phyloP scores from a whole-genome alignment of 371 early-diverging fungal species.

The Basidiobolus meristosporus region DNA sequence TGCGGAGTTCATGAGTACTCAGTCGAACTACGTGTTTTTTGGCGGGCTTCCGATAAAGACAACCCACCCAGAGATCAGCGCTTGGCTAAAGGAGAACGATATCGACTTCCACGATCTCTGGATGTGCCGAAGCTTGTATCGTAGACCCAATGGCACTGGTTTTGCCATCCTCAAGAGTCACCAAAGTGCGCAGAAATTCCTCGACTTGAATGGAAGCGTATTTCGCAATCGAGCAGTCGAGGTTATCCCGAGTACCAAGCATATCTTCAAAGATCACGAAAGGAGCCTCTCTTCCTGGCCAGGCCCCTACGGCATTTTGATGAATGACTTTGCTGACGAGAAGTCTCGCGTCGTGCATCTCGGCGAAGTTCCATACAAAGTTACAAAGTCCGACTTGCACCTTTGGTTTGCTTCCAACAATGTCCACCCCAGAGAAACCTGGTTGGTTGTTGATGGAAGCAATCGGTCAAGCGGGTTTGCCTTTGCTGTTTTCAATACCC shows the following conservation, averaged over 20 bases:
- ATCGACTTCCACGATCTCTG: too few relatives aligned
- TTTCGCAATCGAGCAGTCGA: constrained; percentile 44
- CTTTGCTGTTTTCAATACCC: constrained; percentile 27
- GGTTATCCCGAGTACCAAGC: constrained; percentile 36
- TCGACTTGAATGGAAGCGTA: not conserved
- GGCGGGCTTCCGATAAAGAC: too few relatives aligned
- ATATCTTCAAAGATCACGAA: constrained; percentile 31
- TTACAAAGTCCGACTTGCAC: constrained; percentile 40
- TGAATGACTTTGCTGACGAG: constrained; percentile 41
- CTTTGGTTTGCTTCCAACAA: constrained; percentile 39
- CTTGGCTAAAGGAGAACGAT: too few relatives aligned
- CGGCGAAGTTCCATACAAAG: constrained; percentile 32
- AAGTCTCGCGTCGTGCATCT: constrained; percentile 44
- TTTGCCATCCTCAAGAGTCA: constrained; percentile 32
- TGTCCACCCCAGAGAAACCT: constrained; percentile 26
- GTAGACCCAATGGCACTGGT: constrained; percentile 27
- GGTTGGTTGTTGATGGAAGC: constrained; percentile 8
- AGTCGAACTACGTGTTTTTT: too few relatives aligned
- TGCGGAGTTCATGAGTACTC: too few relatives aligned
- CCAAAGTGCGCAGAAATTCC: constrained; percentile 16
- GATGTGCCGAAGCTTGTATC: constrained; percentile 6
- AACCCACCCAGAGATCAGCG: too few relatives aligned
- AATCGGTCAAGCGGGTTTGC: constrained; percentile 28
- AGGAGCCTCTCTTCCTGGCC: too few relatives aligned
- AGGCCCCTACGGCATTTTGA: constrained; percentile 22